Evolutionary conservation across 805 yeast species (phyloP), one percentile per base, ranked within the genome.

Genomic region (Kluyveromyces lactis): DNA sequence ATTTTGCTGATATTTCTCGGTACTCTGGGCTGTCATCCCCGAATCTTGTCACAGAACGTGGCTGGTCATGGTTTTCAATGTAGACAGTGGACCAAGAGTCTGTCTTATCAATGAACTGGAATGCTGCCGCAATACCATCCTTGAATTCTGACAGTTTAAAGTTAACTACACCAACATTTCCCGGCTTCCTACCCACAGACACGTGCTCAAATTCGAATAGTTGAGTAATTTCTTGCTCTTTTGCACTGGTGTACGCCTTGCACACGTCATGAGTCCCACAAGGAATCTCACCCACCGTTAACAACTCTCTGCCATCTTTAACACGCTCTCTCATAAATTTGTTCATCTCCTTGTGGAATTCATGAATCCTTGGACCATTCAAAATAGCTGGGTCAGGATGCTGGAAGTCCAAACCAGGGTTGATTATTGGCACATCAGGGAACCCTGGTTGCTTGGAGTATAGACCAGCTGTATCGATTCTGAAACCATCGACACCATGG

Each of bases 51-150:
- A 73, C 66, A 23, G 69, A 60, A 49, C 79, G 63, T 8, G 79
- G 71, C 51, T 72, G 79, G 56, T 75, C 80, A 52, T 75, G 80
- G 53, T 75, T 75, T 52, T 75, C 81, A 39, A 68, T 51, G 56
- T 67, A 74, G 16, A 67, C 65, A n/a, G 80, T 71, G 26, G 73
- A 56, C 81, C 81, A 75, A 15, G 75, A 77, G 48, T 75, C 79
- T 12, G 73, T 66, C 16, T 61, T 68, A 34, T 69, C 67, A 41
- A 67, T 60, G 46, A 70, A 69, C 4, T 50, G 53, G 42, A 62
- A 54, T 50, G 62, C 62, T 16, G 42, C 52, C 29, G 52, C 42
- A 33, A 70, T 49, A 4, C 71, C 68, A 19, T 60, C 51, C 49
- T 72, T 72, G 50, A 67, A 60, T 15, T 70, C 71, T 9, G 53